Percentiles rank a stretch among this genome's conserved stretches.
Evolutionary conservation across 176 grass and related monocot genomes (phyloP).

Genomic region (Aegilops speltoides): DNA sequence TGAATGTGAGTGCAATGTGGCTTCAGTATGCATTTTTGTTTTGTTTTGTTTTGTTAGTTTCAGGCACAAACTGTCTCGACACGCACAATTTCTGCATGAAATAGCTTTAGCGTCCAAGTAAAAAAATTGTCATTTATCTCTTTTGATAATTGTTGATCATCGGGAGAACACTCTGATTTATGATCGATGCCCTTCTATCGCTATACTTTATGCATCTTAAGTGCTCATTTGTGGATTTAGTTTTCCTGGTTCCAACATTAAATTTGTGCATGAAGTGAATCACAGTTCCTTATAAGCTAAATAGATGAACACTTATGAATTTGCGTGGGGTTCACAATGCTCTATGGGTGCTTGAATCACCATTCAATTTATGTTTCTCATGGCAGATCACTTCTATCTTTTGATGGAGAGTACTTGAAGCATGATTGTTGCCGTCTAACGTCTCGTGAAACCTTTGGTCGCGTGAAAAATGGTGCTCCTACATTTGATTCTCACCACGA

Average conservation of each 20-base stretch:
- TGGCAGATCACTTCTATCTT: constrained; percentile 88
- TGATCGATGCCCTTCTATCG: not conserved
- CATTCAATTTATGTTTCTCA: constrained; percentile 29
- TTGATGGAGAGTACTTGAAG: constrained; percentile 89
- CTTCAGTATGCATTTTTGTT: not conserved
- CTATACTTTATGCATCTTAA: not conserved
- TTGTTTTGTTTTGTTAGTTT: not conserved
- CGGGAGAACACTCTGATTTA: not conserved
- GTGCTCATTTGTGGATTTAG: not conserved
- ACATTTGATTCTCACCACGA: constrained; percentile 53
- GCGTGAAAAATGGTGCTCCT: constrained; percentile 29
- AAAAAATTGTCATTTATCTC: not conserved
- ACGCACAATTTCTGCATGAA: not conserved
- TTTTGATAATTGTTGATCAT: not conserved
- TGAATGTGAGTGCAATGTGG: not conserved
- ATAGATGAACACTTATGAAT: not conserved
- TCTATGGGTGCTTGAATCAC: not conserved
- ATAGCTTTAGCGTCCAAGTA: not conserved
- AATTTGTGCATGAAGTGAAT: constrained; percentile 21
- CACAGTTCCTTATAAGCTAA: constrained; percentile 5
- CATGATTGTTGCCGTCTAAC: constrained; percentile 49
- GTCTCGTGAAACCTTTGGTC: constrained; percentile 17
- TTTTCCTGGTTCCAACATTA: not conserved
- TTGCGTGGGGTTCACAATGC: not conserved
- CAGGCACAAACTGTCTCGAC: not conserved